Percentiles rank a stretch among this genome's conserved stretches.
These are phyloP conservation scores for Spergularia marina DNA, from an alignment of 148 eudicot species.

Conservation along the genomic window DNA sequence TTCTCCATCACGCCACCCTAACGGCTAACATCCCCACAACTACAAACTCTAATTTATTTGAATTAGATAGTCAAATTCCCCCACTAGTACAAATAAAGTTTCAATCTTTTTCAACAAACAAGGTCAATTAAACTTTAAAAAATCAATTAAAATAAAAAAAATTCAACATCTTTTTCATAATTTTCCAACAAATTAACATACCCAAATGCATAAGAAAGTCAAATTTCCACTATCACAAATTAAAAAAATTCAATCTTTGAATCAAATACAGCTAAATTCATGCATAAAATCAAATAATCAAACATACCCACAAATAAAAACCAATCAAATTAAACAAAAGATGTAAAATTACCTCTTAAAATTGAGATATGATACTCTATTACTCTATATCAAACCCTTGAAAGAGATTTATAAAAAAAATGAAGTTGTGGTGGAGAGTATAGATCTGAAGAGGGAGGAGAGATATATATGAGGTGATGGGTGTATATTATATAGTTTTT, in stretches of 20 bases:
- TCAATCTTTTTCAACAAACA: constrained; percentile 3
- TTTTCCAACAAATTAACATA: neutral
- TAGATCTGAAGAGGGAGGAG: neutral
- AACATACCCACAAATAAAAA: constrained; percentile 3
- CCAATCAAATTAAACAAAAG: constrained; percentile 9
- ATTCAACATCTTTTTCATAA: neutral
- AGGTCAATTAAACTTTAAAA: neutral
- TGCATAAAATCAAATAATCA: neutral
- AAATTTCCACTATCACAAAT: neutral
- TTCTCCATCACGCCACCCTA: neutral
- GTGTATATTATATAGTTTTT: neutral
- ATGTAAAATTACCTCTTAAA: constrained; percentile 17
- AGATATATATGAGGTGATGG: neutral
- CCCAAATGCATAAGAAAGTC: neutral
- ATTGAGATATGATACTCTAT: neutral
- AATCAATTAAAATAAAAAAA: neutral
- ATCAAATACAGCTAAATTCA: neutral
- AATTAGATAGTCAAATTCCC: constrained; percentile 7
- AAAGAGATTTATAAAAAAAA: neutral
- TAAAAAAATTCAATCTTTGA: constrained; percentile 2
- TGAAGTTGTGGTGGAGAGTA: neutral
- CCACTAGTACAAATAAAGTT: neutral
- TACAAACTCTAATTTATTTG: neutral
- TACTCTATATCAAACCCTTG: neutral
- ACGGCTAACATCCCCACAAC: neutral